Evolutionary conservation across 83 land plant genomes (phyloP).

Genomic region (Larix sibirica): DNA sequence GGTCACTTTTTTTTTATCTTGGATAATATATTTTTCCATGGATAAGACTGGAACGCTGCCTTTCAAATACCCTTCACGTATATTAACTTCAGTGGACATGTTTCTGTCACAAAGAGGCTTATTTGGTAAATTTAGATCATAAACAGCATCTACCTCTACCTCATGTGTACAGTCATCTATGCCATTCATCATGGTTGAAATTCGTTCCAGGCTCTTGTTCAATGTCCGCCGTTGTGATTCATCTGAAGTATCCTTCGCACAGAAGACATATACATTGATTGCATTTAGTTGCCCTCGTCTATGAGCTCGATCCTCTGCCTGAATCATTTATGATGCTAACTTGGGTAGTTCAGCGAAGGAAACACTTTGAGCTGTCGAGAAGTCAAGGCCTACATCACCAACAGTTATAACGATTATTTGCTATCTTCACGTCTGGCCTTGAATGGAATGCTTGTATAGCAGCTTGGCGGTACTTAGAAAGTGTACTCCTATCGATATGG

Average conservation of each 20-base stretch:
- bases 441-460: conserved; percentile 65
- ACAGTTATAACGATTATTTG: conserved; percentile 91
- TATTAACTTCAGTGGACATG: conserved; percentile 1
- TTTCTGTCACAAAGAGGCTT: neutral
- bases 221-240: no score
- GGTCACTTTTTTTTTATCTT: no score
- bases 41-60: no score
- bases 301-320: conserved; percentile 46
- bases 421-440: conserved; percentile 77
- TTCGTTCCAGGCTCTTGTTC: no score
- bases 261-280: no score
- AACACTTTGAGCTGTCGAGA: conserved; percentile 84
- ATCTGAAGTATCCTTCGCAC: no score
- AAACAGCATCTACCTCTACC: neutral
- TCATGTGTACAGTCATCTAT: no score
- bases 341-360: conserved; percentile 86
- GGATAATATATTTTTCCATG: no score
- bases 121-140: neutral
- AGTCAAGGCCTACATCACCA: conserved; percentile 90
- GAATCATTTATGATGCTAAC: conserved; percentile 76
- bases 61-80: no score
- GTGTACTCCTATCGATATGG: conserved; percentile 86
- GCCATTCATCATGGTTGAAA: no score
- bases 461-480: conserved; percentile 71
- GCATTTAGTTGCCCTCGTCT: no score